Conservation (phyloP, 2,329 filamentous ascomycete genomes). For the Chaetomium sp. region DNA sequence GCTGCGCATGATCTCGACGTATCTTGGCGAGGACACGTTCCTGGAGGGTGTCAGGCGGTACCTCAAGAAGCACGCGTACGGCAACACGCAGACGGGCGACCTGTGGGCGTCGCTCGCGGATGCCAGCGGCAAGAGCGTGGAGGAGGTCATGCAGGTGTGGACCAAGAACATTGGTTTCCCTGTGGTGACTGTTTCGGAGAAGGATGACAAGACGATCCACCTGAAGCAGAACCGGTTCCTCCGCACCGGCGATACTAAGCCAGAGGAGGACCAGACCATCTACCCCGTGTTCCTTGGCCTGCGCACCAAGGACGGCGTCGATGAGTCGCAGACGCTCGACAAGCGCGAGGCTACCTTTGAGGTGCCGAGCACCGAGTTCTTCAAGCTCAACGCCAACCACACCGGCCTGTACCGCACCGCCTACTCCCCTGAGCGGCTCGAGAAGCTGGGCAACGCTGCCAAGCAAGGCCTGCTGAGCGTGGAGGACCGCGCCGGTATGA, state of each 20-base stretch:
- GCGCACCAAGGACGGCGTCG: conserved; percentile 73
- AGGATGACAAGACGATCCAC: conserved; percentile 65
- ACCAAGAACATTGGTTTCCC: conserved; percentile 95
- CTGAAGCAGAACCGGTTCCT: conserved; percentile 95
- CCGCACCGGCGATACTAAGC: conserved; percentile 84
- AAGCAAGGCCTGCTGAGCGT: conserved; percentile 74
- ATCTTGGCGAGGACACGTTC: conserved; percentile 86
- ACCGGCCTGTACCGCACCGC: conserved; percentile 87
- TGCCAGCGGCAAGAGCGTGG: conserved; percentile 85
- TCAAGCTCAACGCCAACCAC: conserved; percentile 94
- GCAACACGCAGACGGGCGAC: conserved; percentile 86
- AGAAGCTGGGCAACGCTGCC: conserved; percentile 81
- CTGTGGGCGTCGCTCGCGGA: conserved; percentile 83
- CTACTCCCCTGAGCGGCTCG: conserved; percentile 74
- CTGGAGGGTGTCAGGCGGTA: conserved; percentile 87
- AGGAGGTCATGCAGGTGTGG: conserved; percentile 90
- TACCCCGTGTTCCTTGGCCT: conserved; percentile 88
- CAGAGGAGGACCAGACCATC: conserved; percentile 81
- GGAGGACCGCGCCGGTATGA: conserved; percentile 91
- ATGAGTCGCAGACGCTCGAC: conserved; percentile 65
- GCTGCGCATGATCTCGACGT: conserved; percentile 93
- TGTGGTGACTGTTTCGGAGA: conserved; percentile 79
- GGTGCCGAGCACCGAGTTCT: conserved; percentile 76
- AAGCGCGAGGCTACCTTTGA: conserved; percentile 72
- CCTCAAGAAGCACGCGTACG: conserved; percentile 93